Percentiles rank a stretch among this genome's conserved stretches.
Conservation (phyloP, 371 early-diverging fungal species). For the Umbelopsis sp. region DNA sequence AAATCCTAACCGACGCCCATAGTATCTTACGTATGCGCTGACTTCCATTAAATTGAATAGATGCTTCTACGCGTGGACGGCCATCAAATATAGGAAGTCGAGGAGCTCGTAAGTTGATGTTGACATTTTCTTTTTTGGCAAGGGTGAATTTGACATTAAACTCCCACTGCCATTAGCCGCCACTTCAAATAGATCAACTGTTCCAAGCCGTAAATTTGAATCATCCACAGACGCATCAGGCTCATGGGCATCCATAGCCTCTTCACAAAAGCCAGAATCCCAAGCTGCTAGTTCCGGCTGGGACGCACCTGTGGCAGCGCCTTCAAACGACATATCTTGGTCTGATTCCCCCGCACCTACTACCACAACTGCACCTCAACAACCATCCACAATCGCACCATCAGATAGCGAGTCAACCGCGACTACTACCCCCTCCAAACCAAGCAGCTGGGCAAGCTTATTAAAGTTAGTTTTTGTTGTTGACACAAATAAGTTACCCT, state of each 20-base stretch:
- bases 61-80: constrained; percentile 33
- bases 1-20: constrained; percentile 22
- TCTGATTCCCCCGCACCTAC: constrained; percentile 18
- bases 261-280: constrained; percentile 24
- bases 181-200: constrained; percentile 22
- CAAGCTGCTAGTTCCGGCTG: constrained; percentile 15
- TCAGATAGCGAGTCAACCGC: not conserved
- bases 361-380: constrained; percentile 20
- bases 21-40: not conserved
- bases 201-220: constrained; percentile 23
- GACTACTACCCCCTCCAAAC: constrained; percentile 22
- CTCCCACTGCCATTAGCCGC: not conserved
- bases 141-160: not conserved
- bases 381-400: constrained; percentile 14
- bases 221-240: constrained; percentile 23
- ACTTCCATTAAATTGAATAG: constrained; percentile 19
- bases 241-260: constrained; percentile 51
- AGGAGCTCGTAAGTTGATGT: constrained; percentile 11
- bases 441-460: constrained; percentile 81
- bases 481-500: not conserved
- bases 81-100: constrained; percentile 21
- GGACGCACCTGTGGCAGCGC: constrained; percentile 3
- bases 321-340: constrained; percentile 21
- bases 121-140: not conserved
- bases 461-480: constrained; percentile 57